A percentile compares a stretch with the other conserved stretches of the same genome.
Conservation (phyloP, 768 basidiomycete genomes). For the Boletus coccyginus region DNA sequence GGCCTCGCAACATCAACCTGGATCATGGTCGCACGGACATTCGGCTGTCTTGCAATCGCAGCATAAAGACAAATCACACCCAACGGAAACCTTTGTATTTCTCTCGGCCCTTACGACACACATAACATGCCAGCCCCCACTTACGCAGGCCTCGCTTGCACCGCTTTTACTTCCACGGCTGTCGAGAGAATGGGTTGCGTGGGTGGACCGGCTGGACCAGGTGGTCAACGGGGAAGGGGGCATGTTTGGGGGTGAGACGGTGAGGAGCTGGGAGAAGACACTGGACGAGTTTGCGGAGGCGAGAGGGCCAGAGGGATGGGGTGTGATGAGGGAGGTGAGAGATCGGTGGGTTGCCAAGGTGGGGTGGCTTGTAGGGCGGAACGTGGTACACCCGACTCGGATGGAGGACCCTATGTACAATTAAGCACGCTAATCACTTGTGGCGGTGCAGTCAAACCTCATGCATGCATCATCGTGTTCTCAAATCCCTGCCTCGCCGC, state of each 20-base stretch:
- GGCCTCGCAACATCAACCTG: constrained; percentile 18
- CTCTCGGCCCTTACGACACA: constrained; percentile 68
- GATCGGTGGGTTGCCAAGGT: constrained; percentile 73
- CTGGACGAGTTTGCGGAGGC: constrained; percentile 64
- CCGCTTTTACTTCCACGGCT: constrained; percentile 63
- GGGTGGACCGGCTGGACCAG: constrained; percentile 68
- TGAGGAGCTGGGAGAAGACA: constrained; percentile 62
- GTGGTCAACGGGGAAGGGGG: constrained; percentile 69
- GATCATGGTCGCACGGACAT: constrained; percentile 37
- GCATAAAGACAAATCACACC: constrained; percentile 66
- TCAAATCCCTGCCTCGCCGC: constrained; percentile 36
- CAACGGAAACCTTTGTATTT: constrained; percentile 71
- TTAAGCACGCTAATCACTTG: not conserved
- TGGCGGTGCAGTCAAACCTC: constrained; percentile 13
- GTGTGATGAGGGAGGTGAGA: constrained; percentile 43
- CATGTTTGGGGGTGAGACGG: constrained; percentile 77
- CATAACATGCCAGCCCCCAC: constrained; percentile 62
- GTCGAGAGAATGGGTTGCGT: constrained; percentile 72
- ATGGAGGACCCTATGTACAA: constrained; percentile 24
- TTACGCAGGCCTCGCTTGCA: constrained; percentile 57
- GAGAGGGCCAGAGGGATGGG: constrained; percentile 42
- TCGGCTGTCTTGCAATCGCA: constrained; percentile 46
- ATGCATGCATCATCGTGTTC: constrained; percentile 46
- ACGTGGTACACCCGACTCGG: constrained; percentile 17
- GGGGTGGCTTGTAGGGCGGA: constrained; percentile 71